phyloP scores from a whole-genome alignment of 2,329 filamentous ascomycete species.

The Podosphaera fusca region DNA sequence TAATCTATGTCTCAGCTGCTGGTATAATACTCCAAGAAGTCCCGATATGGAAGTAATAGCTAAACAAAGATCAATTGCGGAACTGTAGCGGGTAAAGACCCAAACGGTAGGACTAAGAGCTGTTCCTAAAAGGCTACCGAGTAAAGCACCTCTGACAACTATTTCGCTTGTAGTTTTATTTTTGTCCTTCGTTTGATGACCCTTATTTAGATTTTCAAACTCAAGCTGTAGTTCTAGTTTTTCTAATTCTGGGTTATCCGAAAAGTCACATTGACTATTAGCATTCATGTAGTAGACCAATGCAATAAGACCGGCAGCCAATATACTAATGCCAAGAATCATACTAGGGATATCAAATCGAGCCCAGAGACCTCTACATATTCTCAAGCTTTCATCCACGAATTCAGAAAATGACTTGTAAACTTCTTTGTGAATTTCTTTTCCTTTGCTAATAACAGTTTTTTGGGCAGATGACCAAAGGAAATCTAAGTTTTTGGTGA shows the following conservation, averaged over 20 bases:
- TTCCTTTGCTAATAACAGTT: conserved; percentile 15
- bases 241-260: conserved; percentile 35
- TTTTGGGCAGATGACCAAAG: conserved; percentile 32
- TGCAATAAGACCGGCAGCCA: conserved; percentile 41
- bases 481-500: conserved; percentile 27
- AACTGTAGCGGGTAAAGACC: conserved; percentile 5
- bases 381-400: conserved; percentile 51
- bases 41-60: conserved; percentile 10
- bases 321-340: conserved; percentile 51
- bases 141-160: conserved; percentile 9
- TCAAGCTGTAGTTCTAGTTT: conserved; percentile 34
- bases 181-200: conserved; percentile 4
- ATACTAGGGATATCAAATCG: conserved; percentile 77
- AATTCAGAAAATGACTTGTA: conserved; percentile 46
- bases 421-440: conserved; percentile 20
- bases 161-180: conserved; percentile 10
- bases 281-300: conserved; percentile 50
- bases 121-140: conserved; percentile 11
- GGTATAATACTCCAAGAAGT: conserved; percentile 20
- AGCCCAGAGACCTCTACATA: conserved; percentile 76
- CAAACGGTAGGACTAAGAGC: conserved; percentile 8
- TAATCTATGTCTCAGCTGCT: conserved; percentile 8
- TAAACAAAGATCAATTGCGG: conserved; percentile 9
- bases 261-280: conserved; percentile 28
- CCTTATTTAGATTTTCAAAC: conserved; percentile 18